phyloP scores from a whole-genome alignment of 2,329 filamentous ascomycete genomes.

The Zarea fungicola region DNA sequence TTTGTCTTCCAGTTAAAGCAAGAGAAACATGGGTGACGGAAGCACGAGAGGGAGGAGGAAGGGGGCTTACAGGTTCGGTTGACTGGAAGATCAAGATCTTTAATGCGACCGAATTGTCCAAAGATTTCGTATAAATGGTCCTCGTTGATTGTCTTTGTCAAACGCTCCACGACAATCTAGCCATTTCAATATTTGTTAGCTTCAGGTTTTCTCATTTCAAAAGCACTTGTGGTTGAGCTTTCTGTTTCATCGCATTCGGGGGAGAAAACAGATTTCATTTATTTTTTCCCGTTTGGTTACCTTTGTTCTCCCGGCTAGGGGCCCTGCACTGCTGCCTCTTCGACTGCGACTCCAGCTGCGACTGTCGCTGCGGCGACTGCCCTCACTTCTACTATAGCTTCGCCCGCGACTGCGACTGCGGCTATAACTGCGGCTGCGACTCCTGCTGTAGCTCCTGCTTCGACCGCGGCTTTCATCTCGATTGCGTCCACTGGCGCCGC shows the following conservation, averaged over 20 bases:
- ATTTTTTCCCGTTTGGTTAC: too few species aligned
- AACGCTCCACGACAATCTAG: conserved; percentile 84
- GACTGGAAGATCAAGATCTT: conserved; percentile 83
- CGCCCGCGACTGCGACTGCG: conserved; percentile 23
- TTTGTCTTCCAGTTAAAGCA: too few species aligned
- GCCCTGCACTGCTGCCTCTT: conserved; percentile 27
- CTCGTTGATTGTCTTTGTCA: conserved; percentile 92
- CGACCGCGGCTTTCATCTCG: conserved; percentile 16
- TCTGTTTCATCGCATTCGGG: conserved; percentile 14
- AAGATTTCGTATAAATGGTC: conserved; percentile 90
- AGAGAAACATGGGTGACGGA: too few species aligned
- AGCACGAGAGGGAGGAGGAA: not conserved
- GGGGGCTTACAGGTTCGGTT: conserved; percentile 70
- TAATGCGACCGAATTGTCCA: conserved; percentile 77
- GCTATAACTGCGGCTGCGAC: conserved; percentile 17
- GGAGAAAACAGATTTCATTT: conserved; percentile 1
- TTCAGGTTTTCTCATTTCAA: too few species aligned
- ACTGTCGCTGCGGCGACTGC: conserved; percentile 21
- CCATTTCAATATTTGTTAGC: not conserved
- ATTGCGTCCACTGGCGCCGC: not conserved
- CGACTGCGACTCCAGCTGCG: conserved; percentile 30
- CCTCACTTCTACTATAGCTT: conserved; percentile 24
- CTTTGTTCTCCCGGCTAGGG: conserved; percentile 47
- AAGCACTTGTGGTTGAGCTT: too few species aligned
- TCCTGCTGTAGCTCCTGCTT: conserved; percentile 27